phyloP scores from a whole-genome alignment of 768 basidiomycete genomes.

The Panellus pusillus region DNA sequence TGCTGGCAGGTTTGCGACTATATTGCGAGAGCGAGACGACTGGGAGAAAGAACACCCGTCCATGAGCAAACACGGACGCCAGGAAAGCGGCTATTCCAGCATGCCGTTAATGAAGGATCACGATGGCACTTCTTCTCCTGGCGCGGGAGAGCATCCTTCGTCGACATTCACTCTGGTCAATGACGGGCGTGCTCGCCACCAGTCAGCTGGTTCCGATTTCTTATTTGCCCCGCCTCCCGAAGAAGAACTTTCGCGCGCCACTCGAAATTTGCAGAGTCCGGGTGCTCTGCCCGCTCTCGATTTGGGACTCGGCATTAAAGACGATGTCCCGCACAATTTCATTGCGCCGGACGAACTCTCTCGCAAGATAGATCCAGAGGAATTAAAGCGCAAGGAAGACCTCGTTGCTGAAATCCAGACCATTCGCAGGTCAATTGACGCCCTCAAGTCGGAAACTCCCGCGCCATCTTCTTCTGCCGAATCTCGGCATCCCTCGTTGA shows the following conservation, averaged over 20 bases:
- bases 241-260: constrained; percentile 57
- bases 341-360: constrained; percentile 48
- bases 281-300: constrained; percentile 70
- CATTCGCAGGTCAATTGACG: constrained; percentile 77
- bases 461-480: constrained; percentile 58
- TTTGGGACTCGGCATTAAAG: constrained; percentile 71
- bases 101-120: constrained; percentile 68
- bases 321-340: constrained; percentile 72
- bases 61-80: constrained; percentile 57
- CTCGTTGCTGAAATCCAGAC: constrained; percentile 76
- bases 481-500: constrained; percentile 65
- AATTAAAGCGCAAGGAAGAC: constrained; percentile 66
- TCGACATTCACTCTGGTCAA: constrained; percentile 52
- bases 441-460: constrained; percentile 70
- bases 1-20: constrained; percentile 61
- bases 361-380: constrained; percentile 50
- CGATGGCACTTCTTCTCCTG: constrained; percentile 47
- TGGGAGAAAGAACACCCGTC: constrained; percentile 89
- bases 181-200: constrained; percentile 55
- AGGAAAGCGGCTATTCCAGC: constrained; percentile 63
- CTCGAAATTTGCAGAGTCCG: constrained; percentile 49
- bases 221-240: constrained; percentile 60
- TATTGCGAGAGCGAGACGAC: constrained; percentile 69
- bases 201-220: constrained; percentile 75
- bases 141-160: constrained; percentile 47